A percentile compares a stretch with the other conserved stretches of the same genome.
Evolutionary conservation across 1,139 yeast species (phyloP).

Genomic region (Yamadazyma kanchanaburiensis): DNA sequence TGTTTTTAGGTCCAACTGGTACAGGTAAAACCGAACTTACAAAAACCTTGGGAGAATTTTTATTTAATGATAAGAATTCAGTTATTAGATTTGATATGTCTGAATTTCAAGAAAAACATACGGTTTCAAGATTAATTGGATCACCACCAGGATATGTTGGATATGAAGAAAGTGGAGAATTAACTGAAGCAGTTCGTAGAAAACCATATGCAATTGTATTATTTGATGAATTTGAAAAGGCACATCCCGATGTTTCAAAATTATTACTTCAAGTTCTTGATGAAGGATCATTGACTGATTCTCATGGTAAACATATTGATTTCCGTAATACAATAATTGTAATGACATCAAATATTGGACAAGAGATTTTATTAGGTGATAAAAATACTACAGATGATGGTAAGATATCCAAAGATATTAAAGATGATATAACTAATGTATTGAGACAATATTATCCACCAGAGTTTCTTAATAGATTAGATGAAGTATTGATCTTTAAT

Average conservation of each 20-base stretch:
- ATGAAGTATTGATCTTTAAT: constrained; percentile 87
- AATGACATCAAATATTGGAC: constrained; percentile 98
- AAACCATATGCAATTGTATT: constrained; percentile 91
- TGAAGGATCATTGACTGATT: constrained; percentile 91
- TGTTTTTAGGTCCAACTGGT: constrained; percentile 97
- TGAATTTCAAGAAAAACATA: constrained; percentile 93
- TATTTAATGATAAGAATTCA: constrained; percentile 83
- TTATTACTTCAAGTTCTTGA: constrained; percentile 86
- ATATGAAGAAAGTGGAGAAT: constrained; percentile 92
- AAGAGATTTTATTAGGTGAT: constrained; percentile 75
- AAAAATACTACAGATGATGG: constrained; percentile 39
- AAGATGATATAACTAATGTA: constrained; percentile 56
- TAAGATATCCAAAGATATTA: constrained; percentile 48
- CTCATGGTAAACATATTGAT: constrained; percentile 91
- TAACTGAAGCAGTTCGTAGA: constrained; percentile 92
- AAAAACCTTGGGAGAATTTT: constrained; percentile 84
- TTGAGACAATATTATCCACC: constrained; percentile 83
- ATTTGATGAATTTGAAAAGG: constrained; percentile 96
- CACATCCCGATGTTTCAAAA: constrained; percentile 91
- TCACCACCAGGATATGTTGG: constrained; percentile 99
- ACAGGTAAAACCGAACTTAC: constrained; percentile 97
- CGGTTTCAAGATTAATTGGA: constrained; percentile 86
- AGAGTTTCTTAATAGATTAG: constrained; percentile 89
- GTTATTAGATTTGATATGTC: constrained; percentile 95
- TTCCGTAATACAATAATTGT: constrained; percentile 92